phyloP scores from a whole-genome alignment of 306 rosid genomes.

The Cotoneaster glaucophyllus region DNA sequence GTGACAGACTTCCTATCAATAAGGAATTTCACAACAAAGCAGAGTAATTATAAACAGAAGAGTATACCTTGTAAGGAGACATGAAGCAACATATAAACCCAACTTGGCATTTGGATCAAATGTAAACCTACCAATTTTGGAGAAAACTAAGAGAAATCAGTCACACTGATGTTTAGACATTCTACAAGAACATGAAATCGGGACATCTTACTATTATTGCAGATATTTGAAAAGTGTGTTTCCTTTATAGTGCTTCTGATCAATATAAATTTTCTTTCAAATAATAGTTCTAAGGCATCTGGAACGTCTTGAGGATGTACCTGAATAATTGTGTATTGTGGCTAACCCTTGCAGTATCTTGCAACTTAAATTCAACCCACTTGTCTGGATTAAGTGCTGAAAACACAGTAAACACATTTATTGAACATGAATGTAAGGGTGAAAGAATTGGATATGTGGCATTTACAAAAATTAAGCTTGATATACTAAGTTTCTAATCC shows the following conservation, averaged over 20 bases:
- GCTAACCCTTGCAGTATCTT: constrained; percentile 86
- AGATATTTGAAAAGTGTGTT: background rate
- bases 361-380: constrained; percentile 83
- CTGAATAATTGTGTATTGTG: constrained; percentile 79
- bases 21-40: background rate
- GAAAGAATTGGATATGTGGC: background rate
- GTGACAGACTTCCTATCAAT: background rate
- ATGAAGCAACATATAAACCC: constrained; percentile 83
- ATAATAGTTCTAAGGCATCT: background rate
- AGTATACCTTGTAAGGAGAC: constrained; percentile 70
- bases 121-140: constrained; percentile 57
- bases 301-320: constrained; percentile 23
- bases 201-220: background rate
- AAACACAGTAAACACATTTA: constrained; percentile 10
- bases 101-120: constrained; percentile 66
- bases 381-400: constrained; percentile 67
- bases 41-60: background rate
- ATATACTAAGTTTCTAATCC: background rate
- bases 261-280: background rate
- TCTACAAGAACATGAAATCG: too few species aligned
- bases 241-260: background rate
- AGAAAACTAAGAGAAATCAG: constrained; percentile 4
- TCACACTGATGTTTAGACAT: background rate
- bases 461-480: background rate
- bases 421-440: background rate